Percentiles rank a stretch among this genome's conserved stretches.
phyloP scores from a whole-genome alignment of 805 yeast genomes.

The Lipomyces anomalus region DNA sequence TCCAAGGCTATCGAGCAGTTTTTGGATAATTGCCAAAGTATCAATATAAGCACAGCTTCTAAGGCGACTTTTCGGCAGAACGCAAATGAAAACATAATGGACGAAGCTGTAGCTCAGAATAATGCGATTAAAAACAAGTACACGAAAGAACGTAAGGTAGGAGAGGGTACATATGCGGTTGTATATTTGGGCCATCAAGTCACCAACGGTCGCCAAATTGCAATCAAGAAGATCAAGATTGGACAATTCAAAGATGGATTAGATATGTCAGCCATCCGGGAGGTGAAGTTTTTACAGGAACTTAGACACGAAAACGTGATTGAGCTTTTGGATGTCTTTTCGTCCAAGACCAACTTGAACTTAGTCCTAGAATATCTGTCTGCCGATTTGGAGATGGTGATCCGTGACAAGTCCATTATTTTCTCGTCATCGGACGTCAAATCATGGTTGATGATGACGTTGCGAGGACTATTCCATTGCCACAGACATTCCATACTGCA shows the following conservation, averaged over 20 bases:
- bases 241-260: slow-evolving; percentile 93
- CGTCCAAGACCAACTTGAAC: slow-evolving; percentile 47
- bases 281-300: slow-evolving; percentile 83
- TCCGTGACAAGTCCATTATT: slow-evolving; percentile 68
- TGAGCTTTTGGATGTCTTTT: slow-evolving; percentile 79
- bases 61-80: too few relatives aligned
- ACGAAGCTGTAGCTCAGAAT: too few relatives aligned
- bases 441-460: slow-evolving; percentile 89
- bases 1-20: too few relatives aligned
- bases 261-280: slow-evolving; percentile 96
- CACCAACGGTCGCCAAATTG: slow-evolving; percentile 56
- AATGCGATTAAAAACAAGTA: too few relatives aligned
- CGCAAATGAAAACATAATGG: too few relatives aligned
- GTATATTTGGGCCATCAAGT: slow-evolving; percentile 48
- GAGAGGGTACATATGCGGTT: slow-evolving; percentile 98
- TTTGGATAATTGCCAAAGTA: too few relatives aligned
- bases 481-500: slow-evolving; percentile 88
- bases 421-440: slow-evolving; percentile 85
- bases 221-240: slow-evolving; percentile 92
- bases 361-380: slow-evolving; percentile 91
- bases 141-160: slow-evolving; percentile 87
- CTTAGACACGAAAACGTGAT: slow-evolving; percentile 73
- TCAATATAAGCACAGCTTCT: too few relatives aligned
- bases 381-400: slow-evolving; percentile 81
- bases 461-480: slow-evolving; percentile 92